Evolutionary conservation across 2,329 filamentous ascomycete species (phyloP).

Genomic region (Alternaria viburni): DNA sequence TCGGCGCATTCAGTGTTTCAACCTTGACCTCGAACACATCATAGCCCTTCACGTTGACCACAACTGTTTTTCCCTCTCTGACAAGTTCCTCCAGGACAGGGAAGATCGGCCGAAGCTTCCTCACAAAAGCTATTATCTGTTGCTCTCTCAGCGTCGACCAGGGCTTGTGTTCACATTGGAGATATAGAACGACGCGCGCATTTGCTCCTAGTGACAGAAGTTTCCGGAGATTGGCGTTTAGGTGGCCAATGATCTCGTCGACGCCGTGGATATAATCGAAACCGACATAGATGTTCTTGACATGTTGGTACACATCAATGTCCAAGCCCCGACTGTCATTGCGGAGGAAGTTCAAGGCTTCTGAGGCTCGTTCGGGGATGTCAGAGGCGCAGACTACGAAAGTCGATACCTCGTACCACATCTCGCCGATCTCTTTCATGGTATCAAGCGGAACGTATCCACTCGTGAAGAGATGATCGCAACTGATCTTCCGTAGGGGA

Average conservation of each 20-base stretch:
- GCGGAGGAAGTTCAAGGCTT: background rate
- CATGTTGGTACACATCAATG: background rate
- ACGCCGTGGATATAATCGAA: background rate
- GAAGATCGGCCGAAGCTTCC: accelerated
- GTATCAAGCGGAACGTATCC: background rate
- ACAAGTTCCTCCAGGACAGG: background rate
- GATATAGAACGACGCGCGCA: background rate
- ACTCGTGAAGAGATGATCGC: background rate
- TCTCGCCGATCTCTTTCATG: background rate
- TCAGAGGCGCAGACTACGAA: background rate
- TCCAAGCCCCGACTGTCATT: background rate
- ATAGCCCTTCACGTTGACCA: background rate
- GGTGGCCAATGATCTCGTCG: accelerated
- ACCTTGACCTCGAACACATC: background rate
- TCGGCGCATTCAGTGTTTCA: background rate
- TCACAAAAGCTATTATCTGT: background rate
- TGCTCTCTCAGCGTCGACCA: accelerated
- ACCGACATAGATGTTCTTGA: background rate
- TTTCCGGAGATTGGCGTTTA: background rate
- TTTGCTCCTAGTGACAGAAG: background rate
- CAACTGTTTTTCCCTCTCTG: background rate
- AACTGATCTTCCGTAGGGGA: accelerated
- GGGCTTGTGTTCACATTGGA: background rate
- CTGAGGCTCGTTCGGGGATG: background rate
- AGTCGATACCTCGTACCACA: background rate